Conservation (phyloP, 2,329 filamentous ascomycete species). For the Cordyceps cicadae region DNA sequence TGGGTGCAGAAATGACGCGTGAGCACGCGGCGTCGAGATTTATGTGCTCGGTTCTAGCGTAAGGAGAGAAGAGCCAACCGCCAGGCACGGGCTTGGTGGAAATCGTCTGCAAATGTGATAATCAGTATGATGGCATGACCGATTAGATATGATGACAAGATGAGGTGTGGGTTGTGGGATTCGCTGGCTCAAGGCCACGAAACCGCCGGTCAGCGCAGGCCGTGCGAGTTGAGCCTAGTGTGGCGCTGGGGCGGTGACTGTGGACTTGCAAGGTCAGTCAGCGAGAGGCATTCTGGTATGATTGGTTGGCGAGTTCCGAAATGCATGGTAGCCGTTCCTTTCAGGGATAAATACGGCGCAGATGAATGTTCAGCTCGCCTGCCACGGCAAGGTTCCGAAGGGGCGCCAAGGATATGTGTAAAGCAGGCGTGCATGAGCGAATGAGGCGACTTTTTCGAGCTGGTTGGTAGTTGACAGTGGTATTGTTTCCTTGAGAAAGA, state of each 20-base stretch:
- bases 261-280: not conserved
- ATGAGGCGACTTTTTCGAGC: not conserved
- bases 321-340: slow-evolving; percentile 4
- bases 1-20: not conserved
- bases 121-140: not conserved
- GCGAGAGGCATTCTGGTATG: not conserved
- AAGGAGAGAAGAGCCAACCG: not conserved
- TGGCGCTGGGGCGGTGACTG: not conserved
- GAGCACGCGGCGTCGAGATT: not conserved
- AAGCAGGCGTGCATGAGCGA: not conserved
- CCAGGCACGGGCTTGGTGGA: not conserved
- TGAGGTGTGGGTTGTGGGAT: not conserved
- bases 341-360: not conserved
- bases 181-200: not conserved
- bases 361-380: slow-evolving; percentile 9
- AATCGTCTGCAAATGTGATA: not conserved
- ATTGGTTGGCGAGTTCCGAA: slow-evolving; percentile 11
- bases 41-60: not conserved
- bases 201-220: slow-evolving; percentile 7
- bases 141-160: not conserved
- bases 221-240: slow-evolving; percentile 3
- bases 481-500: not conserved
- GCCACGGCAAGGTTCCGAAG: slow-evolving; percentile 8
- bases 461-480: not conserved
- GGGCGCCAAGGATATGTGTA: not conserved